phyloP scores from a whole-genome alignment of 129 eudicot species.

The Smallanthus sonchifolius region DNA sequence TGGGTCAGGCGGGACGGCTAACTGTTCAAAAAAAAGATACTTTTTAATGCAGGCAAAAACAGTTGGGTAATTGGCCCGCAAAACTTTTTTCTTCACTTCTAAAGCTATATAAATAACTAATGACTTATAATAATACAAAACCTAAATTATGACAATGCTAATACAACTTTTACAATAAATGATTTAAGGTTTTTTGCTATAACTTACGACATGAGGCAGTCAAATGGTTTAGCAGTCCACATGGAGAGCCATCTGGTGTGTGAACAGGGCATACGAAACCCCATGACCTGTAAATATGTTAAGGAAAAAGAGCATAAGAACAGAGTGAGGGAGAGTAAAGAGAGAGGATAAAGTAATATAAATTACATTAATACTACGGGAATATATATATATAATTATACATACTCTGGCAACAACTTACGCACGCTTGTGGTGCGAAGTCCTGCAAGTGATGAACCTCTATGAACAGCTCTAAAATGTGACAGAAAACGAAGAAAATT shows the following conservation, averaged over 20 bases:
- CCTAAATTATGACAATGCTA: neutral
- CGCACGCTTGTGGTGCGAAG: constrained; percentile 96
- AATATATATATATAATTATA: constrained; percentile 4
- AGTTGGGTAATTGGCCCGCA: neutral
- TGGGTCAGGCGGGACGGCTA: neutral
- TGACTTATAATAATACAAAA: neutral
- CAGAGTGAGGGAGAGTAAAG: neutral
- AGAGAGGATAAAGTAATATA: neutral
- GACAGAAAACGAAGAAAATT: constrained; percentile 80
- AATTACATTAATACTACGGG: neutral
- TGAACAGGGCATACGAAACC: constrained; percentile 99
- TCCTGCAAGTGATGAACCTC: constrained; percentile 93
- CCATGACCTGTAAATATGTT: constrained; percentile 64
- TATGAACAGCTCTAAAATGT: constrained; percentile 93
- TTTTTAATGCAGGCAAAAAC: neutral
- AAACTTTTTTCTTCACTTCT: neutral
- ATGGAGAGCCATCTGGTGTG: constrained; percentile 98
- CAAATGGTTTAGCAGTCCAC: constrained; percentile 90
- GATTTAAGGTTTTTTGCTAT: neutral
- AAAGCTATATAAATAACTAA: neutral
- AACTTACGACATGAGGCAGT: constrained; percentile 86
- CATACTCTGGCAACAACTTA: constrained; percentile 96
- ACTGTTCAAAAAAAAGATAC: neutral
- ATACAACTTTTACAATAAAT: neutral
- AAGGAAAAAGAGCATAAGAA: neutral